phyloP scores from a whole-genome alignment of 352 stramenopile genomes.

The Hyphochytrium catenoides region DNA sequence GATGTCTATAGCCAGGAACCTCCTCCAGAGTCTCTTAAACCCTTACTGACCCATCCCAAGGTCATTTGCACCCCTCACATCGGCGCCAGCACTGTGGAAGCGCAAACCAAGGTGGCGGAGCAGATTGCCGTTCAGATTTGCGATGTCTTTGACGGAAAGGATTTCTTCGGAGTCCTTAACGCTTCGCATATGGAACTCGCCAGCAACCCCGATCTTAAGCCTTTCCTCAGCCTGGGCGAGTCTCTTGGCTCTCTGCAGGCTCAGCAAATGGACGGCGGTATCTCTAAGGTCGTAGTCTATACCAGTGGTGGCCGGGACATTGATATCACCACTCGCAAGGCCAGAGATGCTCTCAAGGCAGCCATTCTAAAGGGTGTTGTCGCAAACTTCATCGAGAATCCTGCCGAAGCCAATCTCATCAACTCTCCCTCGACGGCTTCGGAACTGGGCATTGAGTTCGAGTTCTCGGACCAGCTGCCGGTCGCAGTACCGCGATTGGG shows the following conservation, averaged over 20 bases:
- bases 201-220: slow-evolving; percentile 44
- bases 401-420: slow-evolving; percentile 14
- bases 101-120: slow-evolving; percentile 68
- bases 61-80: slow-evolving; percentile 84
- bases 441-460: slow-evolving; percentile 42
- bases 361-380: slow-evolving; percentile 43
- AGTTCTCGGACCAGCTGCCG: no score
- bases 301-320: slow-evolving; percentile 30
- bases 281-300: slow-evolving; percentile 31
- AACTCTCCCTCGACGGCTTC: slow-evolving; percentile 40
- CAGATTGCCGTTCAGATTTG: slow-evolving; percentile 44
- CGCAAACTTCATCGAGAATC: slow-evolving; percentile 13
- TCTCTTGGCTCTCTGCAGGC: slow-evolving; percentile 33
- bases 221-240: slow-evolving; percentile 37
- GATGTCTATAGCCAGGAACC: slow-evolving; percentile 73
- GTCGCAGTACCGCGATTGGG: no score
- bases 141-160: slow-evolving; percentile 30
- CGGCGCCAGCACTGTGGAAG: slow-evolving; percentile 82
- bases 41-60: slow-evolving; percentile 69
- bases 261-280: slow-evolving; percentile 19
- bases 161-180: slow-evolving; percentile 51
- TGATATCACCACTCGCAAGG: slow-evolving; percentile 44
- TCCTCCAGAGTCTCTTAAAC: slow-evolving; percentile 54
- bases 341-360: slow-evolving; percentile 35
- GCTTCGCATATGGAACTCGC: slow-evolving; percentile 51